Base-by-base conservation (phyloP, 805 yeast genomes). In the Danielozyma ontarioensis region DNA sequence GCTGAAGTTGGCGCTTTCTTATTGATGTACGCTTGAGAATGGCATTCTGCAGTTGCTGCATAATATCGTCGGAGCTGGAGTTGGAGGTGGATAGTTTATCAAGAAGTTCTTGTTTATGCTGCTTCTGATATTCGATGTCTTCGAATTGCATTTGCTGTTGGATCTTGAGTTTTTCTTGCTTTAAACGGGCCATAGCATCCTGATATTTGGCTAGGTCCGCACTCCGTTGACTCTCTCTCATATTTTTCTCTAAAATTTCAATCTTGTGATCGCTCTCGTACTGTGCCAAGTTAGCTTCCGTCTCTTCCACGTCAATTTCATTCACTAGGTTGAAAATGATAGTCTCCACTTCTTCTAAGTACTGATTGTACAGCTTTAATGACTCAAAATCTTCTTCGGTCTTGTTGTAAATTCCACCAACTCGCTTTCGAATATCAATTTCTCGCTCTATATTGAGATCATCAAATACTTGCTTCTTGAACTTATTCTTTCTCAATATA, bases 381-480 rank as follows among this genome's bases (percentile, higher is more conserved):
- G 67, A 52, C 3, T 56, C 63, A 50, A 93, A 93, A 45, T 87
- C 94, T 25, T 77, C 78, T 44, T 77, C 75, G 2, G 82, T 78
- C 56, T 85, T 83, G 59, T 93, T 93, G 62, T 82, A 89, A 6
- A 89, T 80, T 34, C 71, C 70, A 45, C 73, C 68, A 8, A 93
- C 87, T 36, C 90, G 68, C 48, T 80, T 81, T 32, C 99, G 72
- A 13, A 89, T 77, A 57, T 93, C 97, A 25, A 94, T 87, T 53
- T 93, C 99, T 41, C 83, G 74, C 57, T 93, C 99, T 3, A 93
- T 95, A 5, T 59, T 68, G 25, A 93, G 74, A 58, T 93, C 97
- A 45, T 90, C 97, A 53, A 93, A 93, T 2, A 88, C 74, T 62
- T 93, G 98, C 25, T 85, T 73, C 64, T 93, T 94, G 68, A 93